These are phyloP conservation scores for Amaranthus cruentus DNA, from an alignment of 148 eudicot species.

Conservation along the genomic window DNA sequence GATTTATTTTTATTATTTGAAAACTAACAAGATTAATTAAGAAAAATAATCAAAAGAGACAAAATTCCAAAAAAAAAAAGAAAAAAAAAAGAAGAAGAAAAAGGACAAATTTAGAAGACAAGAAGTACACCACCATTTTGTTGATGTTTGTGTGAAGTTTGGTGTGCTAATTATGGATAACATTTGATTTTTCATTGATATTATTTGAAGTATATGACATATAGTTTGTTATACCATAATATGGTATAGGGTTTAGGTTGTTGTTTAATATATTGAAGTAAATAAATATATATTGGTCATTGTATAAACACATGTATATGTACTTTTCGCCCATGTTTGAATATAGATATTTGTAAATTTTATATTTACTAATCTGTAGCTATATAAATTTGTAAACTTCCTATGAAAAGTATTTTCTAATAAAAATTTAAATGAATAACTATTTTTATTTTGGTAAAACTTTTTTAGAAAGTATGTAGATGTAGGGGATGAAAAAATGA, in stretches of 20 bases:
- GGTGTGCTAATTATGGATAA: slow-evolving; percentile 10
- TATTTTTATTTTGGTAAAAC: not conserved
- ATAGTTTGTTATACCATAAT: not conserved
- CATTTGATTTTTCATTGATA: slow-evolving; percentile 19
- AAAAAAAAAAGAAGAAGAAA: not conserved
- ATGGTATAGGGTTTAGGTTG: slow-evolving; percentile 13
- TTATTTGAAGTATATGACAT: not conserved
- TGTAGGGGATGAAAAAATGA: too few species aligned
- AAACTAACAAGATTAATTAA: not conserved
- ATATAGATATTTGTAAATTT: slow-evolving; percentile 3
- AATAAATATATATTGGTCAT: not conserved
- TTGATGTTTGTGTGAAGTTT: slow-evolving; percentile 20
- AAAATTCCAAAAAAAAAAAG: not conserved
- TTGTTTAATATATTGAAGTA: not conserved
- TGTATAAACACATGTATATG: slow-evolving; percentile 16
- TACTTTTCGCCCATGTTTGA: not conserved
- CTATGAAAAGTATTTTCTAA: too few species aligned
- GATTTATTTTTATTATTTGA: slow-evolving; percentile 8
- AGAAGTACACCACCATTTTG: slow-evolving; percentile 13
- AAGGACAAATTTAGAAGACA: slow-evolving; percentile 12
- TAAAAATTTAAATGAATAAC: not conserved
- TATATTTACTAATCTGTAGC: too few species aligned
- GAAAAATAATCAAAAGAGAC: too few species aligned
- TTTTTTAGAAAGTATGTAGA: not conserved
- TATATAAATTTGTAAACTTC: too few species aligned